These are phyloP conservation scores for Fusarium begoniae DNA, from an alignment of 2,329 filamentous ascomycete species.

Conservation along the genomic window DNA sequence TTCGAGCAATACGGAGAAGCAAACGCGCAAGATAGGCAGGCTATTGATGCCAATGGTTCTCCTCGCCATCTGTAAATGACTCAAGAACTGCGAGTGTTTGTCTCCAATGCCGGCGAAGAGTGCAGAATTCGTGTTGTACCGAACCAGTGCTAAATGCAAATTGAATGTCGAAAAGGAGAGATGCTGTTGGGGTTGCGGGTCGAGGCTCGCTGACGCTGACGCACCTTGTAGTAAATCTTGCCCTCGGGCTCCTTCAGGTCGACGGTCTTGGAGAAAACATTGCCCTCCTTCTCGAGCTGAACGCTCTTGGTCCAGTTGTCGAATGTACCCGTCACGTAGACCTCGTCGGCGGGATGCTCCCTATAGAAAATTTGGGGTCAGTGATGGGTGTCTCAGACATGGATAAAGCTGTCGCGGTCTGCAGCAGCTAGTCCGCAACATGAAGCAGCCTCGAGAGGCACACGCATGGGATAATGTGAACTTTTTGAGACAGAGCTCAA, in stretches of 20 bases:
- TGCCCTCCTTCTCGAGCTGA: constrained; percentile 79
- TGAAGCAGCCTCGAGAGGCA: constrained; percentile 4
- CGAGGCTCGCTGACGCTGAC: constrained; percentile 42
- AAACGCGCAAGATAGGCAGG: constrained; percentile 15
- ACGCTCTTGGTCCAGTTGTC: constrained; percentile 92
- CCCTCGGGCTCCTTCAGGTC: constrained; percentile 69
- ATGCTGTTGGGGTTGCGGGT: constrained; percentile 9
- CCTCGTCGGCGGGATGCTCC: constrained; percentile 84
- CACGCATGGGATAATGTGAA: background rate
- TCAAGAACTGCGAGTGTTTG: constrained; percentile 2
- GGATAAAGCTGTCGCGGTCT: constrained; percentile 13
- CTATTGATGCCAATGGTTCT: background rate
- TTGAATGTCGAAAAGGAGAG: constrained; percentile 15
- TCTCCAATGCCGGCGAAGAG: constrained; percentile 2
- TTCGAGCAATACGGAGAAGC: constrained; percentile 22
- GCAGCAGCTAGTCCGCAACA: constrained; percentile 17
- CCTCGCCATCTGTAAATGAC: constrained; percentile 4
- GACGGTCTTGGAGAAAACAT: constrained; percentile 83
- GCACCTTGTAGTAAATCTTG: constrained; percentile 96
- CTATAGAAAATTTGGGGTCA: constrained; percentile 58
- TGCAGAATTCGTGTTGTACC: background rate
- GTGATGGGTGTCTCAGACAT: constrained; percentile 39
- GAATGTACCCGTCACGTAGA: constrained; percentile 95
- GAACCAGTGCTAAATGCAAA: constrained; percentile 7
- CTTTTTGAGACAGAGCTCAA: constrained; percentile 27